Evolutionary conservation across 345 rosid genomes (phyloP).

Genomic region (Salix dunnii): DNA sequence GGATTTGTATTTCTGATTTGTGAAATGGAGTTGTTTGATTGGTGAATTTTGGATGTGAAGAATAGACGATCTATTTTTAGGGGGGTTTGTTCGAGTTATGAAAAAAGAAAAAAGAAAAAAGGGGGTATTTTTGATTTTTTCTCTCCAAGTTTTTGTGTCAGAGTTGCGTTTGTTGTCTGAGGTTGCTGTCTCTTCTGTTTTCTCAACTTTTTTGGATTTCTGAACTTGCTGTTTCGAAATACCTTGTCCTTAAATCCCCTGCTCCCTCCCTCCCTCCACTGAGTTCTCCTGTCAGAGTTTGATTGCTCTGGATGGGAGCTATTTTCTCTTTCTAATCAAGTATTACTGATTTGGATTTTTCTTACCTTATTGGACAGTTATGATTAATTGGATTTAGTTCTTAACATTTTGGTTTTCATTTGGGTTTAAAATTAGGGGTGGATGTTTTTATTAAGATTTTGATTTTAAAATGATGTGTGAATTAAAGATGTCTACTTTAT

Average conservation of each 20-base stretch:
- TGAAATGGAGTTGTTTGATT: not conserved
- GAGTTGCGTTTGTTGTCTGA: slow-evolving; percentile 18
- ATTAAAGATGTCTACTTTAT: not conserved
- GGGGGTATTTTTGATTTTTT: not conserved
- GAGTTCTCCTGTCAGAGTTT: slow-evolving; percentile 3
- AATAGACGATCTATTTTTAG: not conserved
- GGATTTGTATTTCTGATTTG: not conserved
- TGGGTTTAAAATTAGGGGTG: not conserved
- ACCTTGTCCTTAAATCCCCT: not conserved
- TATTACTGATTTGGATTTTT: not conserved
- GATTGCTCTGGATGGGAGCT: not conserved
- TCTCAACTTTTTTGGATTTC: slow-evolving; percentile 9
- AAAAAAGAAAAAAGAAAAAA: not conserved
- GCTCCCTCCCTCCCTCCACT: not conserved
- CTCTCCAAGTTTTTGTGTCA: slow-evolving; percentile 15
- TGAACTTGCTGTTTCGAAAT: not conserved
- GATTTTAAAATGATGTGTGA: not conserved
- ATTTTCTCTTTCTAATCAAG: slow-evolving; percentile 8
- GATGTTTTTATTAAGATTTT: not conserved
- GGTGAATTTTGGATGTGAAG: not conserved
- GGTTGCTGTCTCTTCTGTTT: slow-evolving; percentile 11
- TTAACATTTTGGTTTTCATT: not conserved
- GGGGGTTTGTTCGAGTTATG: not conserved
- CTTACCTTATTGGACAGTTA: not conserved
- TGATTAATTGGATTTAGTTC: not conserved